Evolutionary conservation across 1,284 basidiomycete species (phyloP), one percentile per base, ranked within the genome.

Genomic region (Ceratobasidium sp.): DNA sequence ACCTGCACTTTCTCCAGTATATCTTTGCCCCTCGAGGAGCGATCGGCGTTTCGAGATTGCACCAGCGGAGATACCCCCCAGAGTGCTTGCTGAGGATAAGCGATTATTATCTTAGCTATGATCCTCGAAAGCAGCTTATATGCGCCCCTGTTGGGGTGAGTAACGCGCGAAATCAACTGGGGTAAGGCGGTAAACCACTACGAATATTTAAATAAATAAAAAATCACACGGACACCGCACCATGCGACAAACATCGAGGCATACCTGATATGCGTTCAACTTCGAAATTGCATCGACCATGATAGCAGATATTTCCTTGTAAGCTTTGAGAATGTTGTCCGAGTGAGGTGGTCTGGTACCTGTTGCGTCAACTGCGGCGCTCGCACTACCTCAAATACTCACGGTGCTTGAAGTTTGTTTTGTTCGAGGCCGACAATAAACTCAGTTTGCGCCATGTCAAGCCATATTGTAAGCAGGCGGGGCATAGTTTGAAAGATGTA

Each of bases 171-270:
- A 11, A 97, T 93, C 73, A 99, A 92, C 83, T 99, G 97, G 7
- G 97, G 95, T 76, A 98, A 95, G 0, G 96, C 96, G 0, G 93
- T 96, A 76, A 92, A 92, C 94, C 96, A 99, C 94, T 97, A 76
- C 16, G 69, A 74, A 56, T 36, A 73, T 53, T 4, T 33, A 33
- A 33, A n/a, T n/a, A n/a, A n/a, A n/a, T n/a, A n/a, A 42, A 44
- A 42, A 25, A 28, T n/a, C 46, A 62, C n/a, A n/a, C 53, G 28
- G 69, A 25, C 21, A 25, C 6, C n/a, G 9, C 23, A 18, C 23
- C 14, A 14, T 7, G 6, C 36, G 36, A 56, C 58, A 38, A 23
- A 51, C 23, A 2, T 8, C n/a, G 38, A 28, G 7, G 1, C 59
- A 28, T 76, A 88, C 94, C 83, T 92, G 96, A 80, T 91, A 97